A percentile compares a stretch with the other conserved stretches of the same genome.
Evolutionary conservation across 495 filamentous ascomycete species (phyloP).

Genomic region (Astrothelium macrocarpum): DNA sequence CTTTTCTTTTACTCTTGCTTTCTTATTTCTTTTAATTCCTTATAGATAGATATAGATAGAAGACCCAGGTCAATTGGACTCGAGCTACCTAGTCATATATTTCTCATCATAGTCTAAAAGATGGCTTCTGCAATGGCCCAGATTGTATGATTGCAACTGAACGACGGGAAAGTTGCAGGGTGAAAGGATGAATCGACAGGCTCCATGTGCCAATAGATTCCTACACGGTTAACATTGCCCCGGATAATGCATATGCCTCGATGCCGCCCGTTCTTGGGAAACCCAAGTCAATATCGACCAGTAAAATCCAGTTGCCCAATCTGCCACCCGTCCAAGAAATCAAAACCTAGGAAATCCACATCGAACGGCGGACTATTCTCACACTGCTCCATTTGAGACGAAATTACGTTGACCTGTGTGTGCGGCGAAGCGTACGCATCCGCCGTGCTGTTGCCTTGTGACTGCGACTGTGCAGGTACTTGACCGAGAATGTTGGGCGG

Average conservation of each 20-base stretch:
- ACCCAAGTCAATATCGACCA: constrained; percentile 7
- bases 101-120: constrained; percentile 4
- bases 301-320: constrained; percentile 6
- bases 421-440: constrained; percentile 5
- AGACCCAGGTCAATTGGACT: constrained; percentile 4
- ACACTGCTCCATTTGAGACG: constrained; percentile 6
- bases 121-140: constrained; percentile 5
- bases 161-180: constrained; percentile 6
- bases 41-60: constrained; percentile 2
- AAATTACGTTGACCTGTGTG: constrained; percentile 2
- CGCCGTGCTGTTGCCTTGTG: constrained; percentile 5
- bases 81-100: constrained; percentile 1
- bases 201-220: constrained; percentile 3
- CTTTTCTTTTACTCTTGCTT: not conserved
- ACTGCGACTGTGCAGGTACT: constrained; percentile 5
- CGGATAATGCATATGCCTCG: constrained; percentile 4
- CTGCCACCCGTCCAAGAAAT: constrained; percentile 5
- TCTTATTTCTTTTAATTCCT: constrained; percentile 1
- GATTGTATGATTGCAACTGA: constrained; percentile 6
- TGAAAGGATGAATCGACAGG: constrained; percentile 5
- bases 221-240: not conserved
- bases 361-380: constrained; percentile 5
- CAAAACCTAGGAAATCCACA: constrained; percentile 4
- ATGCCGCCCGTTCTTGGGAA: constrained; percentile 3
- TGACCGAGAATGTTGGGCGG: constrained; percentile 5